Evolutionary conservation across 306 rosid species (phyloP), one percentile per base, ranked within the genome.

Genomic region (Cyclanthera cordifolia): DNA sequence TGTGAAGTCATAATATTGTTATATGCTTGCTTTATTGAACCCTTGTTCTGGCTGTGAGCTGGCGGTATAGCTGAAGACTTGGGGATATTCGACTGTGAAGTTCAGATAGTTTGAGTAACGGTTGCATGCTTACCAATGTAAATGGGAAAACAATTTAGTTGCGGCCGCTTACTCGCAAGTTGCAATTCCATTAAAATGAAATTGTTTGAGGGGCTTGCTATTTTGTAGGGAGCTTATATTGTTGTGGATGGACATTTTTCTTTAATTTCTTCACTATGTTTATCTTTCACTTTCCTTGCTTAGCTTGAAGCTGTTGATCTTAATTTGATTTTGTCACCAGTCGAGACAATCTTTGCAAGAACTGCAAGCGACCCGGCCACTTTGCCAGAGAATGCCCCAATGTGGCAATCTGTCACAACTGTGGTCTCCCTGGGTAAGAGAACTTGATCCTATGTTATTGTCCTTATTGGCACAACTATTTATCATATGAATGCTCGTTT

Each of bases 351-450:
- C 84, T 89, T 67, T 93, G 98, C 87, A 93, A 93, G 88, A 93
- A 93, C 79, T 93, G 98, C 86, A 93, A 89, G 84, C 87, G 95
- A 64, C 98, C 98, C 0, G 98, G 98, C 72, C 98, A 93, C 81
- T 93, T 58, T 86, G 98, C 98, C 47, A 82, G 98, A 72, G 98
- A 93, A 71, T 93, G 98, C 76, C 98, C 96, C 19, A 89, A 89
- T 83, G 98, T 89, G 54, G 98, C 96, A 70, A 82, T 93, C 72
- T 93, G 98, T 75, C 98, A 93, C 85, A 93, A 93, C 45, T 93
- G 98, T 77, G 88, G 85, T 67, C 88, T 93, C 67, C 98, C 98
- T 11, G 98, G 98, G 98, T 93, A 81, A n/a, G 82, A 71, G 12
- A 52, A 75, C 68, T 79, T 12, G 6, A 57, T 76, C 72, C 34